phyloP scores from a whole-genome alignment of 768 basidiomycete species.

The Kwoniella newhampshirensis region DNA sequence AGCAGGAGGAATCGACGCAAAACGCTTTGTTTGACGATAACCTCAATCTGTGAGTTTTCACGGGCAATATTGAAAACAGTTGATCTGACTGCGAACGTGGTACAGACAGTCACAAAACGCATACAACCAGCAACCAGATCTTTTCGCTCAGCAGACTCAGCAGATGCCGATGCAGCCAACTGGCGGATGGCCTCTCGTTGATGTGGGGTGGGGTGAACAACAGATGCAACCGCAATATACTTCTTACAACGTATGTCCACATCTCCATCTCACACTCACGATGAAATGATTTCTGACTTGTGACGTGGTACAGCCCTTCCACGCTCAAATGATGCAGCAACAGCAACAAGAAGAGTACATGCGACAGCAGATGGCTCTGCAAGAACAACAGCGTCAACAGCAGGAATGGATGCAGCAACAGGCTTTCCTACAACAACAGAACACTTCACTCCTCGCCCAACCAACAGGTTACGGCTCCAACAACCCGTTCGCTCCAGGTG shows the following conservation, averaged over 20 bases:
- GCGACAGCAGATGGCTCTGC: slow-evolving; percentile 57
- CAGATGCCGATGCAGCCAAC: slow-evolving; percentile 54
- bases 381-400: slow-evolving; percentile 54
- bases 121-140: slow-evolving; percentile 53
- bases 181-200: slow-evolving; percentile 48
- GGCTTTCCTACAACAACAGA: slow-evolving; percentile 39
- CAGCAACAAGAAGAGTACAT: slow-evolving; percentile 54
- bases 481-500: slow-evolving; percentile 79
- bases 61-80: neutral
- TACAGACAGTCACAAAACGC: slow-evolving; percentile 33
- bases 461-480: slow-evolving; percentile 67
- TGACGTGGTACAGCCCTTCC: slow-evolving; percentile 53
- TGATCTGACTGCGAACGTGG: slow-evolving; percentile 7
- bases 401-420: slow-evolving; percentile 54
- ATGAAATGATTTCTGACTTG: neutral
- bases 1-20: slow-evolving; percentile 71
- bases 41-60: slow-evolving; percentile 66
- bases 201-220: slow-evolving; percentile 59
- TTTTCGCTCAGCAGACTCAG: slow-evolving; percentile 58
- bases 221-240: slow-evolving; percentile 88
- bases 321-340: slow-evolving; percentile 74
- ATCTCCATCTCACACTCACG: neutral
- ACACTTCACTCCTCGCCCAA: slow-evolving; percentile 54
- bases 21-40: slow-evolving; percentile 81
- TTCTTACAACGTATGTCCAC: slow-evolving; percentile 75